Base-by-base conservation (phyloP, 2,329 filamentous ascomycete genomes). In the Colletotrichum simmondsii region DNA sequence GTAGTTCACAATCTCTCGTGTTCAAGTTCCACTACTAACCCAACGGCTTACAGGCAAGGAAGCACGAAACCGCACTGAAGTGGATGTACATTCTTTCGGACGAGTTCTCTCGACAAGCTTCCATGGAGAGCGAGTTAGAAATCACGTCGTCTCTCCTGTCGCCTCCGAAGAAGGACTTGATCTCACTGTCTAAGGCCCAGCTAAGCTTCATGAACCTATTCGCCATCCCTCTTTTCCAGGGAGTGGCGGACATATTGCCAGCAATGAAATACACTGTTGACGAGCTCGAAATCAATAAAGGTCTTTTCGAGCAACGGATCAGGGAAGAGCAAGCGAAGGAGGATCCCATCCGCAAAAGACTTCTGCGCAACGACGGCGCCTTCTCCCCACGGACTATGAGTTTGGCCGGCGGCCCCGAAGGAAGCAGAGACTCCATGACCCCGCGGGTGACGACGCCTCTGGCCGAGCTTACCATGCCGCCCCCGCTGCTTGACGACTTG, bases 141-240 rank as follows among this genome's bases (percentile, higher is more conserved):
- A 97, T 99, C 79, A 91, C 93, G 59, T 96, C 96, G 0, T 95
- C 95, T 35, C 88, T 99, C 3, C 95, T 97, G 78, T 92, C 95
- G 1, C 92, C 93, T 4, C 95, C 97, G 53, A 92, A 94, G 71
- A 94, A 95, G 77, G 95, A 98, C 77, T 87, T 93, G 37, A 87
- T 95, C 74, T 95, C 96, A 68, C 88, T 98, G 65, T 94, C 92
- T 75, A 95, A 94, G 76, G 93, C 95, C 8, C 97, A 99, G 83
- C 93, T 98, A 67, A 93, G 94, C 28, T 99, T 99, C 83, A 98
- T 98, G 94, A 97, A 95, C 76, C 90, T 98, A 77, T 98, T 98
- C 81, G 97, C 96, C 19, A 91, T 95, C 61, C 97, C 97, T 1
- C 88, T 99, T 0, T 99, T 99, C 80, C 92, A 95, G 79, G 94